Conservation (phyloP, 1,284 basidiomycete species). For the Leccinum fallax region DNA sequence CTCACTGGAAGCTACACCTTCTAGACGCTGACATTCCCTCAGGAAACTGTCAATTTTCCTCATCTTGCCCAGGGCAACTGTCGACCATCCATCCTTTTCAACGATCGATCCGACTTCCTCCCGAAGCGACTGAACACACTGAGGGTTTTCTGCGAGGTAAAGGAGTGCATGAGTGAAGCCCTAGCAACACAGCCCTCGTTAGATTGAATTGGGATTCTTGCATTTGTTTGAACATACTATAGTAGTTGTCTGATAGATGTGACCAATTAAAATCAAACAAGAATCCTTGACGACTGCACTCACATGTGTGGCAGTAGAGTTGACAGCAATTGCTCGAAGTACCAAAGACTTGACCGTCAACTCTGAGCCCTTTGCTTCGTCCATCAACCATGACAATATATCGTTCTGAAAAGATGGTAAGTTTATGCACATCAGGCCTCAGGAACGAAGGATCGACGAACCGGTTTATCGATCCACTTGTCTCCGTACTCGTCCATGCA, state of each 20-base stretch:
- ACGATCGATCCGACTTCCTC: conserved; percentile 26
- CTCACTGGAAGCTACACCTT: conserved; percentile 17
- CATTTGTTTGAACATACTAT: not conserved
- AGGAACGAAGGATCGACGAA: conserved; percentile 29
- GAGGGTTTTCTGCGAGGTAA: conserved; percentile 39
- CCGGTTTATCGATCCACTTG: conserved; percentile 42
- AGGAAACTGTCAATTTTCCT: conserved; percentile 50
- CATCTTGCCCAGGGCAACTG: conserved; percentile 42
- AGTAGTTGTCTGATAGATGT: not conserved
- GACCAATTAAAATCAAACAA: too few species aligned
- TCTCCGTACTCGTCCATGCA: conserved; percentile 36
- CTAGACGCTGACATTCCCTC: conserved; percentile 42
- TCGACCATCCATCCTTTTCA: conserved; percentile 46
- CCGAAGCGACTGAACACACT: not conserved
- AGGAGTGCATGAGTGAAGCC: conserved; percentile 41
- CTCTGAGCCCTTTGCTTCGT: conserved; percentile 34
- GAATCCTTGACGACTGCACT: conserved; percentile 1
- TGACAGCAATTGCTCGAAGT: conserved; percentile 34
- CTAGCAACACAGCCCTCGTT: not conserved
- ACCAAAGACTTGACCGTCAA: conserved; percentile 17
- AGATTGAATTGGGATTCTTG: not conserved
- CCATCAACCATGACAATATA: conserved; percentile 46
- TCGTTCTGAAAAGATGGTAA: not conserved
- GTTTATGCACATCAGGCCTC: not conserved
- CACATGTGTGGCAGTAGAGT: conserved; percentile 43